Evolutionary conservation across 2,329 filamentous ascomycete genomes (phyloP), one percentile per base, ranked within the genome.

Genomic region (Alternaria novae-zelandiae): DNA sequence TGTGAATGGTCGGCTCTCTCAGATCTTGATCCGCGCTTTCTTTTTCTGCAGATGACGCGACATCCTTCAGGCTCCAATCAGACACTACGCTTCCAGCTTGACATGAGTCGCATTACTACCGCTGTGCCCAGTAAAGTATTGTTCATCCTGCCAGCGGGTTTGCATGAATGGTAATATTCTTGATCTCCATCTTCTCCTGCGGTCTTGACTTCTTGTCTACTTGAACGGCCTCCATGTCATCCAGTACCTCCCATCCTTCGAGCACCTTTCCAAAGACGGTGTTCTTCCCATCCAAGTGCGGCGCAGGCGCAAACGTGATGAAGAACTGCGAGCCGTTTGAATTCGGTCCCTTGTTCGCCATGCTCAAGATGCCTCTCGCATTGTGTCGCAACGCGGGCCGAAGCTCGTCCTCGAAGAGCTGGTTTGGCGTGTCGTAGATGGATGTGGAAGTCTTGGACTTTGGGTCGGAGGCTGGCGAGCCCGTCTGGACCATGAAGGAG

Each of bases 261-360:
- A 90, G 76, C 32, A 95, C 84, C 78, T 90, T 89, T 11, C 92
- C 92, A 80, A 96, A 95, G 2, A 95, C 90, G 0, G 92, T 94
- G 76, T 96, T 96, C 77, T 93, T 87, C 5, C 92, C 92, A 78
- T 96, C 93, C 45, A 96, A 83, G 81, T 96, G 93, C 41, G 91
- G 87, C 25, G 92, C 91, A 69, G 91, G 89, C 63, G 91, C 91
- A 71, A 94, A 91, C 1, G 90, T 88, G 64, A 96, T 84, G 79
- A 94, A 96, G 82, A 96, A 96, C 78, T 96, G 92, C 53, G 88
- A 91, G 15, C 89, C 90, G 74, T 94, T 94, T 45, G 90, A 91
- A 23, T 85, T 86, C 2, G 89, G 88, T 0, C 91, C 91, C 74
- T 91, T 91, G 80, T 94, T 94, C 15, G 91, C 91, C 91, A 94